Evolutionary conservation across 257 asterid genomes (phyloP).

Genomic region (Petunia axillaris): DNA sequence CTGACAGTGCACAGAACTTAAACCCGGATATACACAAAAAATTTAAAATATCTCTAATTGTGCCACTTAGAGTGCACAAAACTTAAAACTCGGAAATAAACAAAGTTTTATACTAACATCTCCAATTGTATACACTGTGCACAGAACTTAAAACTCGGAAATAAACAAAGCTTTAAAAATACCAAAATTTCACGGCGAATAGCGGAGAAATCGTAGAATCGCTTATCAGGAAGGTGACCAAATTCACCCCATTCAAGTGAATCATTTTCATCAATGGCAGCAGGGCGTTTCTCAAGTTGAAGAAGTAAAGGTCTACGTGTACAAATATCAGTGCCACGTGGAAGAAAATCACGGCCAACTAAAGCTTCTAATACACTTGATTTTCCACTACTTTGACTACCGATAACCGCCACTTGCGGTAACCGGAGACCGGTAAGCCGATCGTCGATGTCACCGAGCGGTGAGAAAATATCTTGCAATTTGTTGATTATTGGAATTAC

Average conservation of each 20-base stretch:
- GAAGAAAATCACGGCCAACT: slow-evolving; percentile 96
- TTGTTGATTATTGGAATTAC: slow-evolving; percentile 85
- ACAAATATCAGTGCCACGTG: slow-evolving; percentile 87
- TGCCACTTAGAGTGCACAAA: too few species aligned
- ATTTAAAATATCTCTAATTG: too few species aligned
- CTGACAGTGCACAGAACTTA: too few species aligned
- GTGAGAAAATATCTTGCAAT: slow-evolving; percentile 87
- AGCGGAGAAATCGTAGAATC: slow-evolving; percentile 66
- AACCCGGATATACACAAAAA: too few species aligned
- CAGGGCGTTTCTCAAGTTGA: slow-evolving; percentile 60
- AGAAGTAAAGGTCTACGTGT: slow-evolving; percentile 88
- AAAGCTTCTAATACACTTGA: slow-evolving; percentile 96
- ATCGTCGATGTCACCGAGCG: slow-evolving; percentile 67
- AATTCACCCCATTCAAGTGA: slow-evolving; percentile 85
- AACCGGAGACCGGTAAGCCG: slow-evolving; percentile 45
- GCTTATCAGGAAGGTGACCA: slow-evolving; percentile 71
- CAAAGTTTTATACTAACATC: too few species aligned
- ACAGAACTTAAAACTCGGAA: too few species aligned
- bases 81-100: too few species aligned
- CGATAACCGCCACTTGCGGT: slow-evolving; percentile 97
- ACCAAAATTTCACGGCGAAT: slow-evolving; percentile 88
- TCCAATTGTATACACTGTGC: too few species aligned
- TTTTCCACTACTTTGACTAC: slow-evolving; percentile 99
- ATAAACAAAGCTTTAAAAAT: too few species aligned
- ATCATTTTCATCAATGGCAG: slow-evolving; percentile 54